A percentile compares a stretch with the other conserved stretches of the same genome.
These are phyloP conservation scores for Sodiomyces alkalinus DNA, from an alignment of 2,329 filamentous ascomycete genomes.

Conservation along the genomic window DNA sequence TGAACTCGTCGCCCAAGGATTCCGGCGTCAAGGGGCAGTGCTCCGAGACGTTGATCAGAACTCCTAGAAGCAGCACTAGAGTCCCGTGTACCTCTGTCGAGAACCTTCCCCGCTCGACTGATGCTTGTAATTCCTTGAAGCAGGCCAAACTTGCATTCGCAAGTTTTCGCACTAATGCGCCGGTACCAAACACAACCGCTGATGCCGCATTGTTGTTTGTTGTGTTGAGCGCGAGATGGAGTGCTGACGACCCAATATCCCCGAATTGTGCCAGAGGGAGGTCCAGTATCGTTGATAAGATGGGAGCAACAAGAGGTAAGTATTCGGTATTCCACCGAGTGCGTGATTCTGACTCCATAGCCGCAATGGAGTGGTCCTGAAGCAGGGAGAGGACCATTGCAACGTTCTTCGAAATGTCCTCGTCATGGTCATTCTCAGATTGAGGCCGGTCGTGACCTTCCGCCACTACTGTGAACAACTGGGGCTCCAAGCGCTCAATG, in stretches of 20 bases:
- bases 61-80: constrained; percentile 63
- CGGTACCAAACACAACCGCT: constrained; percentile 53
- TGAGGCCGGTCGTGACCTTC: neutral
- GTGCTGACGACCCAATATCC: constrained; percentile 28
- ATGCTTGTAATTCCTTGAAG: constrained; percentile 31
- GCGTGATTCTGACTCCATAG: constrained; percentile 24
- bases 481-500: constrained; percentile 6
- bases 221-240: constrained; percentile 68
- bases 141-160: constrained; percentile 33
- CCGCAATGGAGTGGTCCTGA: constrained; percentile 35
- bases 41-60: constrained; percentile 79
- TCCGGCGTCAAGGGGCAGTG: constrained; percentile 49
- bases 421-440: no score
- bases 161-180: constrained; percentile 33
- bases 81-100: constrained; percentile 44
- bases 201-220: constrained; percentile 66
- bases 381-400: constrained; percentile 28
- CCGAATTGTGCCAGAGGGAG: constrained; percentile 20
- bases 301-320: constrained; percentile 33
- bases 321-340: constrained; percentile 29
- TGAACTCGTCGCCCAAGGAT: constrained; percentile 16
- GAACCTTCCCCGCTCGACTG: constrained; percentile 32
- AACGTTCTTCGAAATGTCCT: no score
- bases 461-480: constrained; percentile 9
- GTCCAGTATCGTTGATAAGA: constrained; percentile 24